Base-by-base conservation (phyloP, 2,329 filamentous ascomycete species). In the Aaosphaeria arxii region DNA sequence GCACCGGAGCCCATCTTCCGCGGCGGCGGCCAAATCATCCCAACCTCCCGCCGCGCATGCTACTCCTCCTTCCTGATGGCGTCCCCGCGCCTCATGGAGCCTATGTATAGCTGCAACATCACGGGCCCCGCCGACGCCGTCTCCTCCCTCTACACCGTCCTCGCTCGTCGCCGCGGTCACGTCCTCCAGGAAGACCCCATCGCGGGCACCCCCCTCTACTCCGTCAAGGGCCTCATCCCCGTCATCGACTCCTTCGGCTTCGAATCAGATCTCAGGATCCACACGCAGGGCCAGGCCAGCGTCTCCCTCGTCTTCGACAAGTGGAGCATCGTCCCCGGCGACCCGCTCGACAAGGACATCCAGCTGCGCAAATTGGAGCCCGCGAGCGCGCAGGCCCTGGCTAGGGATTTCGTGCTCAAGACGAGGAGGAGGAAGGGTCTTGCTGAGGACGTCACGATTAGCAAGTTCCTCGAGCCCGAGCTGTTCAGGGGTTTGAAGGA, bases 241-340 rank as follows among this genome's bases (percentile, higher is more conserved):
- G 94, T 97, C 50, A 96, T 99, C 66, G 94, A 99, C 75, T 91
- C 86, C 30, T 99, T 99, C 64, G 94, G 94, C 17, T 97, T 99
- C 71, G 94, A 99, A 77, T 97, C 94, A 11, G 94, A 99, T 74
- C 79, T 99, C 49, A 82, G 94, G 53, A 97, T 97, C 65, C 91
- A 96, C 72, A 96, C 92, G 0, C 89, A 96, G 75, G 92, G 94
- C 45, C 87, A 91, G 68, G 91, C 91, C 47, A 91, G 89, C 63
- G 85, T 97, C 45, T 91, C 86, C 60, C 80, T 99, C 33, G 90
- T 95, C 9, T 99, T 99, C 71, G 94, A 99, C 67, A 85, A 89
- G 56, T 99, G 94, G 94, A 91, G 82, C 63, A 89, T 97, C 52
- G 92, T 99, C 1, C 94, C 94, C 1, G 94, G 94, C 47, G 94